These are phyloP conservation scores for Penicillium cosmopolitanum DNA, from an alignment of 495 filamentous ascomycete species.

Conservation along the genomic window DNA sequence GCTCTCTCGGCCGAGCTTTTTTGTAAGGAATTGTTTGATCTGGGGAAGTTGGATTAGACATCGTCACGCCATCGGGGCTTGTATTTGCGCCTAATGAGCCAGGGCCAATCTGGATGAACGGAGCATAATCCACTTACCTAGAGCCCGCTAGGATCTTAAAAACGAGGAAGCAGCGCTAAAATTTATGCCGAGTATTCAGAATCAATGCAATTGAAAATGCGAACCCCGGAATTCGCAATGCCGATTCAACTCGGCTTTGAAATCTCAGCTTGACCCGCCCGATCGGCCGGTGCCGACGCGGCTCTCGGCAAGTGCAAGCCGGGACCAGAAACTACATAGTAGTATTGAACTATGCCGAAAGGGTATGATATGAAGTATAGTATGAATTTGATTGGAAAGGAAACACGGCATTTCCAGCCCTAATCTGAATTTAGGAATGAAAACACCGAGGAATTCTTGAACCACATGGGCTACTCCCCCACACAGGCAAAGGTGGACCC, in stretches of 20 bases:
- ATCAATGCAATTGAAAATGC: background rate
- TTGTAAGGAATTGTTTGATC: slow-evolving; percentile 4
- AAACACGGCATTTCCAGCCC: no score
- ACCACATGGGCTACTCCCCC: background rate
- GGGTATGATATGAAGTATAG: no score
- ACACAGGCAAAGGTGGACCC: slow-evolving; percentile 4
- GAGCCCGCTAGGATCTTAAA: background rate
- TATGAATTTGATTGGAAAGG: no score
- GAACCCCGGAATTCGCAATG: background rate
- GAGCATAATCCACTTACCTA: background rate
- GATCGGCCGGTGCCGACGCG: slow-evolving; percentile 6
- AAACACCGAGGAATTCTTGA: background rate
- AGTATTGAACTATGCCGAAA: no score
- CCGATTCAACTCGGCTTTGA: slow-evolving; percentile 5
- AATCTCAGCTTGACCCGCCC: slow-evolving; percentile 4
- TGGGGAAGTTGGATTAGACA: slow-evolving; percentile 16
- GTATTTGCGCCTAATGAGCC: slow-evolving; percentile 18
- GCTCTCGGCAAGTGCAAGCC: background rate
- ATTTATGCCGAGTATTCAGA: background rate
- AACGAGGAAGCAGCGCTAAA: background rate
- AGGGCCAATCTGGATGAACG: background rate
- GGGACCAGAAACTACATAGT: background rate
- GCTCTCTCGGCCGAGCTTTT: slow-evolving; percentile 27
- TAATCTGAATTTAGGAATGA: background rate
- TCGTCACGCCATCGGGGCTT: slow-evolving; percentile 30